Evolutionary conservation across 2,329 filamentous ascomycete species (phyloP), one percentile per base, ranked within the genome.

Genomic region (Cadophora sp.): DNA sequence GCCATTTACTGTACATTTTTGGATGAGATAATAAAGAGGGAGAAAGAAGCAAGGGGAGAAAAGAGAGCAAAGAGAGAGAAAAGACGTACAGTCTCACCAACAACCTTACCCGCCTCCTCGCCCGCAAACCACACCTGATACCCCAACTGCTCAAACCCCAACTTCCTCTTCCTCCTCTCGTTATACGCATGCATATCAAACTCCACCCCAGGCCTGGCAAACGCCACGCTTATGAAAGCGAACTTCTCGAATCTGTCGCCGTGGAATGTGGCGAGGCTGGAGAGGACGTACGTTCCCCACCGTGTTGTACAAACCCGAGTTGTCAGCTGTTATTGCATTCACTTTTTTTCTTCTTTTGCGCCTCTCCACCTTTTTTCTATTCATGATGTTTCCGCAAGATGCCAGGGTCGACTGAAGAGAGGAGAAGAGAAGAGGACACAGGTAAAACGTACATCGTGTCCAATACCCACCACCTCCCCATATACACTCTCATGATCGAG

Each of bases 401-500:
- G n/a, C n/a, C n/a, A n/a, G n/a, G n/a, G n/a, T n/a, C n/a, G n/a
- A n/a, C n/a, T n/a, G n/a, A n/a, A n/a, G n/a, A n/a, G n/a, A n/a
- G n/a, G n/a, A n/a, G n/a, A n/a, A n/a, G n/a, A n/a, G n/a, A n/a
- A n/a, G n/a, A n/a, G n/a, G n/a, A n/a, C n/a, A n/a, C n/a, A n/a
- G n/a, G n/a, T n/a, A n/a, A n/a, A n/a, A n/a, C n/a, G n/a, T n/a
- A n/a, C n/a, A 55, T 75, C 74, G 64, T 75, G 72, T 1, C 65
- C 69, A 22, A 75, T 68, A n/a, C n/a, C n/a, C n/a, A n/a, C n/a
- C n/a, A n/a, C n/a, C n/a, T n/a, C n/a, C n/a, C n/a, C n/a, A n/a
- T n/a, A n/a, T n/a, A n/a, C n/a, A n/a, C n/a, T 55, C 58, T 76
- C 73, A 18, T 73, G 66, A 27, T 78, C 71, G 5, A 82, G 66